Base-by-base conservation (phyloP, 2,329 filamentous ascomycete genomes). In the Nannizziopsis barbatae region DNA sequence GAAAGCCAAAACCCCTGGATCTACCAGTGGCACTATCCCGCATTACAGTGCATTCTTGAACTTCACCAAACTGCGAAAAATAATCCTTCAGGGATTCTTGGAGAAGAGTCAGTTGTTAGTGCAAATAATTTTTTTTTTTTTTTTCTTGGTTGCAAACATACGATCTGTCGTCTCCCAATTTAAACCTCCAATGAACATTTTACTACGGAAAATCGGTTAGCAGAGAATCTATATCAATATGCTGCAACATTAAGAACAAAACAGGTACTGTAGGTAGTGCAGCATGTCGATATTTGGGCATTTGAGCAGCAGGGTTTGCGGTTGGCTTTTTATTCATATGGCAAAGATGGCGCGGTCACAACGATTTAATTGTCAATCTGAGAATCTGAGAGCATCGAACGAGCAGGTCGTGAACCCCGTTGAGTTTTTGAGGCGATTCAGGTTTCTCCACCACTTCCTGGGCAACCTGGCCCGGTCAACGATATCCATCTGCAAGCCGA, bases 141-240 rank as follows among this genome's bases (percentile, higher is more conserved):
- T n/a, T n/a, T 8, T 9, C 15, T 18, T 2, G 18, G 12, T 15
- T 32, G 35, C 49, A 51, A 53, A 71, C 88, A 76, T 81, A 96
- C 90, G 82, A 72, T 96, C 90, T 49, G 92, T 96, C 12, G 92
- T 98, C 69, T 98, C 92, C 92, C 92, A 98, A 65, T 98, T 98
- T 48, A 98, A 72, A 36, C 92, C 92, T 60, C 92, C 92, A 68
- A 98, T 98, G 61, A 98, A 98, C 92, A 98, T 98, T 74, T 98
- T 98, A 62, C 92, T 98, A 71, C 61, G 52, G 59, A 51, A 63
- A 36, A 53, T 54, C 50, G 54, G 62, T 67, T 58, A 69, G 65
- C 58, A 56, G 14, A 33, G 12, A 22, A 31, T 15, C 40, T 20
- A 8, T 31, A 47, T 35, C 30, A 17, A 42, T 30, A 12, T 5